Evolutionary conservation across 108 stramenopile species (phyloP).

Genomic region (Pseudonitzschia multiseries): DNA sequence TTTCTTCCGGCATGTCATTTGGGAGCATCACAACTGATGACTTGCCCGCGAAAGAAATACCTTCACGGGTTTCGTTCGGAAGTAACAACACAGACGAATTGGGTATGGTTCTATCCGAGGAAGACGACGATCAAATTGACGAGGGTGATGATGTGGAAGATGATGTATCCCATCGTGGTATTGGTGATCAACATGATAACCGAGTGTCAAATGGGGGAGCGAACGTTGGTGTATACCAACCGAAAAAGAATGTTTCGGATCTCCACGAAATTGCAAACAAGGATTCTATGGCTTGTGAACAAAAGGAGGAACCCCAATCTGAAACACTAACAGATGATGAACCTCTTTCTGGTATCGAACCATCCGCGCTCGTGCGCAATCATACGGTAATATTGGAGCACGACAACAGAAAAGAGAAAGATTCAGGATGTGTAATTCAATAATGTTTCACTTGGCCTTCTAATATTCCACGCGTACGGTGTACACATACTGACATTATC

Average conservation of each 20-base stretch:
- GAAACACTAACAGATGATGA: too few relatives aligned
- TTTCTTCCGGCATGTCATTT: conserved; percentile 22
- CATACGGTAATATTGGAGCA: neutral
- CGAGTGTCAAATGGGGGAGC: neutral
- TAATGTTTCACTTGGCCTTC: neutral
- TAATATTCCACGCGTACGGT: too few relatives aligned
- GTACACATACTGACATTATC: too few relatives aligned
- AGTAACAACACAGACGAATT: neutral
- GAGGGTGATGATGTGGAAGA: conserved; percentile 12
- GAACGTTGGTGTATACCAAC: too few relatives aligned
- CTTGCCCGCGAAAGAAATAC: neutral
- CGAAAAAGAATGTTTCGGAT: too few relatives aligned
- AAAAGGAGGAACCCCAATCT: too few relatives aligned
- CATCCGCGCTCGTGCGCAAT: too few relatives aligned
- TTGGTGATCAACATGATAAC: neutral
- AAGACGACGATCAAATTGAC: neutral
- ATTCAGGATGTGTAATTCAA: conserved; percentile 9
- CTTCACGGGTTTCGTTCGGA: neutral
- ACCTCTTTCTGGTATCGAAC: too few relatives aligned
- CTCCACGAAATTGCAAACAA: too few relatives aligned
- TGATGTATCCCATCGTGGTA: neutral
- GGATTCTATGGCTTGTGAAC: too few relatives aligned
- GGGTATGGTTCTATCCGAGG: conserved; percentile 7
- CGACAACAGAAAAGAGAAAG: neutral
- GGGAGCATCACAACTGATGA: conserved; percentile 12